These are phyloP conservation scores for Blastocladiella britannica DNA, from an alignment of 192 early-diverging fungal species.

Conservation along the genomic window DNA sequence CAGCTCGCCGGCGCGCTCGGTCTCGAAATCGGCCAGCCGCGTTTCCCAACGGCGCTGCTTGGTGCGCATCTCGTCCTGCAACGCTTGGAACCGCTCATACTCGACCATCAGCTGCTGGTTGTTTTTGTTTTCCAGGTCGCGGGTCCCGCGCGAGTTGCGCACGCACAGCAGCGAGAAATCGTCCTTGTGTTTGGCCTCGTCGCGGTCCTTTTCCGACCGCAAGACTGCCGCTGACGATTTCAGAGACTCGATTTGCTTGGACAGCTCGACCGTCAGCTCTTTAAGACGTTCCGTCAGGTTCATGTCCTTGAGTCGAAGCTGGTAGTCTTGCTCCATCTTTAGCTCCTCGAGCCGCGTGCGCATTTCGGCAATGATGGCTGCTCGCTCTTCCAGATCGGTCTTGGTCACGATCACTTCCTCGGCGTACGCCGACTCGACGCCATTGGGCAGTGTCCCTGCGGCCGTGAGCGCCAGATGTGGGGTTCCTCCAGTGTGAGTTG, in stretches of 20 bases:
- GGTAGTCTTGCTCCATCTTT: conserved; percentile 41
- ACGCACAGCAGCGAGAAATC: conserved; percentile 9
- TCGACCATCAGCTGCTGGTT: conserved; percentile 33
- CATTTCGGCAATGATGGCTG: conserved; percentile 22
- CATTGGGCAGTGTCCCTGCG: neutral
- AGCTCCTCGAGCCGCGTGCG: conserved; percentile 27
- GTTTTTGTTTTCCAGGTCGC: conserved; percentile 27
- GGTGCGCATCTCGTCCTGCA: conserved; percentile 11
- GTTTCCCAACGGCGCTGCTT: conserved; percentile 25
- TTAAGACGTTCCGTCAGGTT: conserved; percentile 36
- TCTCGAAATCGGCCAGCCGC: conserved; percentile 17
- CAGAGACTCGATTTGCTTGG: conserved; percentile 28
- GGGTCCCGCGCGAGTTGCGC: conserved; percentile 17
- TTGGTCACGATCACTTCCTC: conserved; percentile 37
- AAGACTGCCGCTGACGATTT: conserved; percentile 21
- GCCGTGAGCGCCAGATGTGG: too few species aligned
- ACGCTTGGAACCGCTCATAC: conserved; percentile 32
- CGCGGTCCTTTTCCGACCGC: conserved; percentile 29
- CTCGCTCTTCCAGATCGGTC: conserved; percentile 36
- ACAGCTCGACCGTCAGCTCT: conserved; percentile 26
- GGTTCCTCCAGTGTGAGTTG: too few species aligned
- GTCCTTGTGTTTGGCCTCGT: conserved; percentile 30
- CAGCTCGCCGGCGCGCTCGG: conserved; percentile 10
- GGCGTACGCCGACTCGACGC: conserved; percentile 10
- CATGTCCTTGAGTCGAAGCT: conserved; percentile 38